Percentiles rank a stretch among this genome's conserved stretches.
Conservation (phyloP, 345 rosid genomes). For the Populus ilicifolia region DNA sequence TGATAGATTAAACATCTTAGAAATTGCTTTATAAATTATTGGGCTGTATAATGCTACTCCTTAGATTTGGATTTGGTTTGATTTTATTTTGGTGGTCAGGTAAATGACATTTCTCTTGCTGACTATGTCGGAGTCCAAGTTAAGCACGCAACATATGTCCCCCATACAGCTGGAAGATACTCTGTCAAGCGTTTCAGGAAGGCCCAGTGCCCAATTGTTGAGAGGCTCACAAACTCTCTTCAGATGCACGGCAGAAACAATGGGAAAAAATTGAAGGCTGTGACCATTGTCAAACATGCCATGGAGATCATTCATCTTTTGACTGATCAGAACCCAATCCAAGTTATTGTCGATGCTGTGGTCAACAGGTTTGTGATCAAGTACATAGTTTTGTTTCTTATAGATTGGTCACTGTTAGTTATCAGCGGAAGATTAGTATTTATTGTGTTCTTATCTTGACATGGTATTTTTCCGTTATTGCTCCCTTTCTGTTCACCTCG, state of each 20-base stretch:
- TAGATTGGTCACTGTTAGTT: background rate
- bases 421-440: background rate
- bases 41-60: background rate
- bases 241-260: slow-evolving; percentile 98
- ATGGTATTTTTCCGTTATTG: background rate
- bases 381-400: background rate
- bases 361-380: slow-evolving; percentile 58
- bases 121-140: slow-evolving; percentile 76
- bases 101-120: slow-evolving; percentile 57
- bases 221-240: slow-evolving; percentile 88
- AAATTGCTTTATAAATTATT: background rate
- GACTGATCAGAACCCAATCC: slow-evolving; percentile 82
- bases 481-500: background rate
- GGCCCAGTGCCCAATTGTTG: slow-evolving; percentile 93
- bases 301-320: slow-evolving; percentile 89
- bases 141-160: slow-evolving; percentile 82
- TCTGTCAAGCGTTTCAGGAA: slow-evolving; percentile 90
- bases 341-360: slow-evolving; percentile 84
- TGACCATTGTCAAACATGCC: slow-evolving; percentile 76
- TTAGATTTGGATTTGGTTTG: background rate
- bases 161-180: slow-evolving; percentile 95
- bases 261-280: slow-evolving; percentile 89
- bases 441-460: background rate
- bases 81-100: slow-evolving; percentile 29
- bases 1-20: background rate